Percentiles rank a stretch among this genome's conserved stretches.
These are phyloP conservation scores for Sparassis latifolia DNA, from an alignment of 1,284 basidiomycete genomes.

Conservation along the genomic window DNA sequence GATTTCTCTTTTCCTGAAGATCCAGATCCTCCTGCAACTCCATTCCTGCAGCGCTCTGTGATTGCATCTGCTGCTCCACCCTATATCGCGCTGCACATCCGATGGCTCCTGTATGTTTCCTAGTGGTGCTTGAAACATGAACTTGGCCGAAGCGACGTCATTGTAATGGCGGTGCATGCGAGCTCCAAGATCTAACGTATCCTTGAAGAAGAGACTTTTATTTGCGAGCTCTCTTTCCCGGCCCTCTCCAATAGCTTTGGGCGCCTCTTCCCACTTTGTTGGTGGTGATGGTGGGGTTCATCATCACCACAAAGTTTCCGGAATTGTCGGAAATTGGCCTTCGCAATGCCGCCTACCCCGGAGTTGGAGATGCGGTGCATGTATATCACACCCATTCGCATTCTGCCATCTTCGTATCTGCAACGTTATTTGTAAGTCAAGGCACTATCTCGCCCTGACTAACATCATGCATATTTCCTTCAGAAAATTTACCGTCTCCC, in stretches of 20 bases:
- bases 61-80: conserved; percentile 2
- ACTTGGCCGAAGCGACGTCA: conserved; percentile 6
- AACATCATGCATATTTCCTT: neutral
- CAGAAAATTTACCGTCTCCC: conserved; percentile 7
- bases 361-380: conserved; percentile 49
- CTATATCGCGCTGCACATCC: conserved; percentile 14
- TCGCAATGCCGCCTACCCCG: conserved; percentile 44
- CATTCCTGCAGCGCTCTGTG: conserved; percentile 8
- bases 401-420: conserved; percentile 33
- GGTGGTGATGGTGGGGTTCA: conserved; percentile 21
- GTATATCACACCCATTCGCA: conserved; percentile 47
- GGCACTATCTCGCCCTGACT: neutral
- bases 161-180: conserved; percentile 14
- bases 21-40: conserved; percentile 8
- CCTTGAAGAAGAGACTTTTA: conserved; percentile 17
- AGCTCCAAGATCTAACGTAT: conserved; percentile 16
- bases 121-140: conserved; percentile 9
- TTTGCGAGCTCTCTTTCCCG: conserved; percentile 5
- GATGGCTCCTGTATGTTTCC: conserved; percentile 4
- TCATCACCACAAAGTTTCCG: conserved; percentile 42
- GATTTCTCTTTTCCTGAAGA: conserved; percentile 7
- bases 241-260: conserved; percentile 5
- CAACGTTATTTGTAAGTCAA: neutral
- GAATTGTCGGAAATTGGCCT: conserved; percentile 45
- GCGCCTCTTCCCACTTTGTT: conserved; percentile 21